Base-by-base conservation (phyloP, 495 filamentous ascomycete genomes). In the Penicillium pancosmium region DNA sequence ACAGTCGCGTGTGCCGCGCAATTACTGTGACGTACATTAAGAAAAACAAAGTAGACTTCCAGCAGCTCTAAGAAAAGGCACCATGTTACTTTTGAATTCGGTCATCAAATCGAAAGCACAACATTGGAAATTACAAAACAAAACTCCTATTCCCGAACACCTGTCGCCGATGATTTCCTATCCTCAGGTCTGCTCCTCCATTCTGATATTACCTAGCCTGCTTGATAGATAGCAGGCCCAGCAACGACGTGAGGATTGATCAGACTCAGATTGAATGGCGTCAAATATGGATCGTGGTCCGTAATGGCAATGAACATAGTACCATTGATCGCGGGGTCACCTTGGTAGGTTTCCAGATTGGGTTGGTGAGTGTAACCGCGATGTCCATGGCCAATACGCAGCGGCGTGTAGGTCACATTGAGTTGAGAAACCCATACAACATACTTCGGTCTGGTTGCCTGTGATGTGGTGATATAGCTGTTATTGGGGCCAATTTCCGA, bases 341-440 rank as follows among this genome's bases (percentile, higher is more conserved):
- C 81, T 55, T 79, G 80, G 61, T 78, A 92, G 0, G 86, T 86
- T 38, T 80, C 76, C 16, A 80, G 65, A 38, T 74, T 69, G 0
- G 91, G 92, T 76, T 97, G 92, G 54, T 80, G 80, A 0, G 91
- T 90, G 62, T 75, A 86, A 0, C 87, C 91, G 2, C 73, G 74
- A 53, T 82, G 84, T 16, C 73, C 70, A 54, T 64, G 77, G 2
- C 79, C 76, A 51, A 87, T 67, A 5, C 71, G 80, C 60, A 96
- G 71, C 1, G 86, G 78, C 2, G 91, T 85, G 70, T 95, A 95
- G 0, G 92, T 96, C 23, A 91, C 78, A 61, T 97, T 96, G 34
- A 95, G 75, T 82, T 95, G 92, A n/a, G 76, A 80, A 9, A 89
- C 83, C 91, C 90, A 97, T 0, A 82, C 82, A 2, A 92, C 92